Conservation (phyloP, 768 basidiomycete species). For the Russula dissimulans region DNA sequence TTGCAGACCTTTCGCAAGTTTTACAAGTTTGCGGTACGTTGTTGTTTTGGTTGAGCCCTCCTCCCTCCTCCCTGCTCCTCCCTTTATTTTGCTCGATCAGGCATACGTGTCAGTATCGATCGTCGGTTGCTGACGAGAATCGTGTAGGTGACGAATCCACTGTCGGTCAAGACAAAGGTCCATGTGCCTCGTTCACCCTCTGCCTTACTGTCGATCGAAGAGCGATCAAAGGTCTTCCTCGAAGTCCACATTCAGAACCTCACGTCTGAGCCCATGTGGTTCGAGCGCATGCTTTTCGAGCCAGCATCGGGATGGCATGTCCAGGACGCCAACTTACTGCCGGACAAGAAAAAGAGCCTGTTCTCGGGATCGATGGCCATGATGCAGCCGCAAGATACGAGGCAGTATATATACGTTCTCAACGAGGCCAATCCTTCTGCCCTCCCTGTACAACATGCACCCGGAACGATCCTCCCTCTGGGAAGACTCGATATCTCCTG, state of each 20-base stretch:
- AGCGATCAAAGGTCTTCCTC: constrained; percentile 79
- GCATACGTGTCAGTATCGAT: background rate
- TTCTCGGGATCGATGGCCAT: constrained; percentile 58
- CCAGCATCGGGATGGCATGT: constrained; percentile 58
- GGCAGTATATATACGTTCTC: constrained; percentile 85
- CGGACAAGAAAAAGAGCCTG: constrained; percentile 28
- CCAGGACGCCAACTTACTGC: constrained; percentile 42
- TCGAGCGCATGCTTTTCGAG: constrained; percentile 75
- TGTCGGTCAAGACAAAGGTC: constrained; percentile 93
- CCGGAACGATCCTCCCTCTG: constrained; percentile 68
- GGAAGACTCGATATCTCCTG: constrained; percentile 87
- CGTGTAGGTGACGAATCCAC: constrained; percentile 78
- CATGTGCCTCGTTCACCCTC: constrained; percentile 68
- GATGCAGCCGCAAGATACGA: constrained; percentile 75
- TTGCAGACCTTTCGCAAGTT: constrained; percentile 76
- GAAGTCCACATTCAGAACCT: constrained; percentile 91
- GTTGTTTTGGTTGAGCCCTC: background rate
- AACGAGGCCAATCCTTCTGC: constrained; percentile 39
- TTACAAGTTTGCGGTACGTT: constrained; percentile 74
- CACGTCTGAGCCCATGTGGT: constrained; percentile 65
- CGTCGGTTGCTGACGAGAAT: background rate
- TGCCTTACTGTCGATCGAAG: constrained; percentile 49
- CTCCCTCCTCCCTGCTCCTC: background rate
- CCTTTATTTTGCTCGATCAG: background rate
- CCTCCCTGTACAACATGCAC: constrained; percentile 41